Evolutionary conservation across 257 asterid species (phyloP), one percentile per base, ranked within the genome.

Genomic region (Nicotiana undulata): DNA sequence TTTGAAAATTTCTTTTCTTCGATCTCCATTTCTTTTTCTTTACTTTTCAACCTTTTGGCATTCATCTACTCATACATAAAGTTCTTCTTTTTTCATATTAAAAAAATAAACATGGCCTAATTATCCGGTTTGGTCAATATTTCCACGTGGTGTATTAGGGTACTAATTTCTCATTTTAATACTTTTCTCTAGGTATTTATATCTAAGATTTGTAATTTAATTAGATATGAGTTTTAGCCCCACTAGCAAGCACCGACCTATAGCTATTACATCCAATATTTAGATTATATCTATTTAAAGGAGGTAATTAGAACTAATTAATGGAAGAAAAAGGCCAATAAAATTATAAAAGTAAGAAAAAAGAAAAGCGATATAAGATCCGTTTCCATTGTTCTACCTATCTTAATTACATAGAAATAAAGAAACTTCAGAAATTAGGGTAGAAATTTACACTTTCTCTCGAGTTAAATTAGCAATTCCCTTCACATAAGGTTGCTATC

Each of bases 121-220:
- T 72, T 72, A 72, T 72, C 37, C 49, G 51, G 61, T 72, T 72
- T 72, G 60, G 60, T 24, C 78, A 72, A 24, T 72, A 72, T 46
- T 46, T 44, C 60, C 17, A 74, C 24, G 78, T 74, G 78, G 61
- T 13, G 61, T 74, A 72, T 72, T 49, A 49, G 60, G 40, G 78
- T 72, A 20, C 9, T 49, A 49, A 49, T 49, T 74, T 49, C 40
- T 49, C 24, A 74, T 74, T 49, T 49, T 15, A 74, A 24, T 70
- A 70, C 24, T 32, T 70, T 6, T 44, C 26, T 11, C 44, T 40
- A 68, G 34, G 22, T 51, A 51, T 51, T 3, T 44, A 31, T 72
- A 46, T 72, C 16, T 72, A 49, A 46, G 24, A 72, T 72, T 70
- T 46, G 59, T 34, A 72, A 10, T 72, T 37, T 29, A 44, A 70